Conservation (phyloP, 2,329 filamentous ascomycete species). For the Sarocladium kiliense region DNA sequence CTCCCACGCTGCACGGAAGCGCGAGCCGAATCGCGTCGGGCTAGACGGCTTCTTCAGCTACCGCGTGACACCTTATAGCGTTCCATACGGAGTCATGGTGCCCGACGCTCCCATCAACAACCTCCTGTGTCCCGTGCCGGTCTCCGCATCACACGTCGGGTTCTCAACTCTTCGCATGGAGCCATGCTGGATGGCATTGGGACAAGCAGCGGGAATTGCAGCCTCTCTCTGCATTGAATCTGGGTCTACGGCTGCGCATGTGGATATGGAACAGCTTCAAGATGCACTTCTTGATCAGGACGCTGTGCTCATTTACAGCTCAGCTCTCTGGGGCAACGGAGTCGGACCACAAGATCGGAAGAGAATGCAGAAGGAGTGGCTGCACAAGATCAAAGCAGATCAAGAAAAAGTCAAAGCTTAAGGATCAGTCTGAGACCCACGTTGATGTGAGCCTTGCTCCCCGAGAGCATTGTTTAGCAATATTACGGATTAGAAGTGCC, state of each 20-base stretch:
- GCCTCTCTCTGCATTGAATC: neutral
- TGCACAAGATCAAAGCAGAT: neutral
- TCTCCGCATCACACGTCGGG: conserved; percentile 2
- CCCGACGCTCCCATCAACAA: conserved; percentile 5
- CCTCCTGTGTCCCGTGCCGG: neutral
- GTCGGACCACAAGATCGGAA: neutral
- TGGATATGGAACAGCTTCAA: neutral
- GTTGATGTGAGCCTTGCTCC: too few species aligned
- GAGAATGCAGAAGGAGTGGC: neutral
- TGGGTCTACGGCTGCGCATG: neutral
- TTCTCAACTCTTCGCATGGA: conserved; percentile 3
- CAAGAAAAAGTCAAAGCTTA: neutral
- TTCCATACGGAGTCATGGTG: conserved; percentile 6
- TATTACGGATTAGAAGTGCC: too few species aligned
- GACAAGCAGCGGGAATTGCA: neutral
- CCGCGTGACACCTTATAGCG: neutral
- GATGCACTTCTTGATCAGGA: neutral
- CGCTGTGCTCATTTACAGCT: neutral
- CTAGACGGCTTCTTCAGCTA: conserved; percentile 8
- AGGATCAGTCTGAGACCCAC: too few species aligned
- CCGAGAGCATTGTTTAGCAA: too few species aligned
- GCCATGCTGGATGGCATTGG: neutral
- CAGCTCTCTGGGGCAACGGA: neutral
- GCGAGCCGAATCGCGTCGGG: neutral
- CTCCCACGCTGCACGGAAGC: conserved; percentile 3